These are phyloP conservation scores for Astrothelium subdiscretum DNA, from an alignment of 495 filamentous ascomycete species.

Conservation along the genomic window DNA sequence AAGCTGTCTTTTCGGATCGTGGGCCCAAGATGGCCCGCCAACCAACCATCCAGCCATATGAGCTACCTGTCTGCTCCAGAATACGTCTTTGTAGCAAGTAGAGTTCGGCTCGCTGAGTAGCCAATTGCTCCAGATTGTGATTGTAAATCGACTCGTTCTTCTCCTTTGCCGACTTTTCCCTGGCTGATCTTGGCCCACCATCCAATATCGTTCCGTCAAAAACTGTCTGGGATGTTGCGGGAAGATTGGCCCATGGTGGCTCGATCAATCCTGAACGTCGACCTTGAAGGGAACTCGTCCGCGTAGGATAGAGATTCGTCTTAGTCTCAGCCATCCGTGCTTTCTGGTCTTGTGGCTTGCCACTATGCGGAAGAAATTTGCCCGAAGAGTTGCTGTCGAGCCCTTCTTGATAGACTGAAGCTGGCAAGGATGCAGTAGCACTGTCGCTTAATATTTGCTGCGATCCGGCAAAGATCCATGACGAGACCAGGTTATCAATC, in stretches of 20 bases:
- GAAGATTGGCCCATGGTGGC: neutral
- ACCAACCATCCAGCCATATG: constrained; percentile 63
- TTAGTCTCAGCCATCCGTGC: constrained; percentile 40
- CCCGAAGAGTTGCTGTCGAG: constrained; percentile 9
- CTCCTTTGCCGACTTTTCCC: constrained; percentile 8
- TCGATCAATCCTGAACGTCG: neutral
- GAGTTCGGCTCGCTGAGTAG: constrained; percentile 68
- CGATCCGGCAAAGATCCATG: constrained; percentile 71
- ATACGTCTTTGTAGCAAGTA: constrained; percentile 67
- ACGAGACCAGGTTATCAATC: constrained; percentile 71
- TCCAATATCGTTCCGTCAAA: neutral
- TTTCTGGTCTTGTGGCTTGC: constrained; percentile 27
- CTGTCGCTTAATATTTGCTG: constrained; percentile 71
- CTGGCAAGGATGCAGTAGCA: constrained; percentile 35
- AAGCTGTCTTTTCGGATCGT: neutral
- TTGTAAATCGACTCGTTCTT: constrained; percentile 12
- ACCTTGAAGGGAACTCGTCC: constrained; percentile 21
- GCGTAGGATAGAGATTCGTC: neutral
- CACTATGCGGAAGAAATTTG: constrained; percentile 40
- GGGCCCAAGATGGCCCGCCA: constrained; percentile 46
- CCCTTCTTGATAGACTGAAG: neutral
- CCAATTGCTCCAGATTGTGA: constrained; percentile 46
- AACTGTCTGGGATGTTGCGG: neutral
- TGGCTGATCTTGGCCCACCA: constrained; percentile 10
- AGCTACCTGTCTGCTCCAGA: constrained; percentile 60